Conservation (phyloP, 768 basidiomycete genomes). For the Leccinum aurantiacum region DNA sequence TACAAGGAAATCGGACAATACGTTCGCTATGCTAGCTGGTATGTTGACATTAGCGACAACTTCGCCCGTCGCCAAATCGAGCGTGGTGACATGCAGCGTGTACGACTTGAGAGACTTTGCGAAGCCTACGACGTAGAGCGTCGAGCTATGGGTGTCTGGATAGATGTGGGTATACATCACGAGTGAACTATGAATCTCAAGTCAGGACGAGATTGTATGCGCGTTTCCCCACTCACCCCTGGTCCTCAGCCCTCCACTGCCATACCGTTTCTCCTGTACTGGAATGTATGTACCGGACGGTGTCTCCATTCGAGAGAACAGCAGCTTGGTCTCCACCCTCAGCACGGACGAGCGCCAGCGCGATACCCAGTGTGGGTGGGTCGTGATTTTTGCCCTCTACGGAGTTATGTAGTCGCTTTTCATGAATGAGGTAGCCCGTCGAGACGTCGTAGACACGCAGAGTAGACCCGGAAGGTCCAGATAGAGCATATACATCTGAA, state of each 20-base stretch:
- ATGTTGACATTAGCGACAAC: constrained; percentile 50
- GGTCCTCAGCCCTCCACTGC: constrained; percentile 71
- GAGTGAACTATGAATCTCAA: constrained; percentile 47
- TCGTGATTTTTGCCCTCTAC: constrained; percentile 46
- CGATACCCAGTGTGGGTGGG: constrained; percentile 55
- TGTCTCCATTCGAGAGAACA: constrained; percentile 60
- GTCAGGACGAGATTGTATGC: constrained; percentile 1
- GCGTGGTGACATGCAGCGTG: constrained; percentile 64
- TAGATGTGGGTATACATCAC: constrained; percentile 65
- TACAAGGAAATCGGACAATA: constrained; percentile 37
- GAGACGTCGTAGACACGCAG: constrained; percentile 65
- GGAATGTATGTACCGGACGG: constrained; percentile 50
- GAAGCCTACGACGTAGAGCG: constrained; percentile 58
- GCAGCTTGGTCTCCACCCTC: constrained; percentile 28
- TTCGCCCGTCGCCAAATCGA: constrained; percentile 55
- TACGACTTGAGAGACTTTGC: constrained; percentile 46
- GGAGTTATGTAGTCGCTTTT: constrained; percentile 57
- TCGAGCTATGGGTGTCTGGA: constrained; percentile 45
- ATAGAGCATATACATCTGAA: constrained; percentile 68
- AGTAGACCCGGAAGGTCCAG: constrained; percentile 70
- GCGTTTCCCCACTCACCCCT: constrained; percentile 47
- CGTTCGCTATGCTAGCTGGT: constrained; percentile 47
- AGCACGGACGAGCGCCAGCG: constrained; percentile 42
- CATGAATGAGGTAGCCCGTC: constrained; percentile 65
- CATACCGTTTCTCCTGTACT: constrained; percentile 58